Base-by-base conservation (phyloP, 345 rosid species). In the Capsella bursapastoris region DNA sequence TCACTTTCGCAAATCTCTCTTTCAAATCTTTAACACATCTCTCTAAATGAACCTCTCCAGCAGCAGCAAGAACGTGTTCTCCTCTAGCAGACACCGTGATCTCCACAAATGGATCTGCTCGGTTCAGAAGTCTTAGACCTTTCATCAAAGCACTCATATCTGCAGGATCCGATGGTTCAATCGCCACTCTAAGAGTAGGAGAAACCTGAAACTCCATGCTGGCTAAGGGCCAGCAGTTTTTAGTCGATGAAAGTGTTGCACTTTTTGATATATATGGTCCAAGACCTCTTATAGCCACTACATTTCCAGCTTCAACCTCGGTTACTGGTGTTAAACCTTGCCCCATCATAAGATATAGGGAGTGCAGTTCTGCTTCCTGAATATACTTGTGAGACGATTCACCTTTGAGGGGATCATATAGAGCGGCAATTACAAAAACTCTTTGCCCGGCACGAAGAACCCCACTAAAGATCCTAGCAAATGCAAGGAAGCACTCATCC, bases 261-360 rank as follows among this genome's bases (percentile, higher is more conserved):
- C 86, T 87, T 79, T 94, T 94, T 74, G 93, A 76, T 82, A 94
- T 88, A 80, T 91, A 88, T 70, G 89, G 97, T 74, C 97, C 97
- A 15, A 94, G 97, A 38, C 98, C 97, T 64, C 84, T 86, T 74
- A 94, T 91, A 1, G 98, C 97, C 56, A 94, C 97, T 72, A 94
- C 64, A 77, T 88, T 86, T 57, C 97, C 97, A 16, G 98, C 97
- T 82, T 85, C 86, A 8, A 89, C 98, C 64, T 82, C 84, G 16
- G 87, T 79, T 27, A 92, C 93, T 1, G 93, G 96, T 72, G 58
- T 89, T 72, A 94, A 78, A 47, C 95, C 97, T 77, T 94, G 97
- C 65, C 98, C 97, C 97, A 92, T 94, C 98, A 92, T 94, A 66
- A 94, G 82, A 87, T 94, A 94, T 34, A 91, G 77, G 6, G 96